Evolutionary conservation across 2,329 filamentous ascomycete genomes (phyloP).

Genomic region (Venturia asperata): DNA sequence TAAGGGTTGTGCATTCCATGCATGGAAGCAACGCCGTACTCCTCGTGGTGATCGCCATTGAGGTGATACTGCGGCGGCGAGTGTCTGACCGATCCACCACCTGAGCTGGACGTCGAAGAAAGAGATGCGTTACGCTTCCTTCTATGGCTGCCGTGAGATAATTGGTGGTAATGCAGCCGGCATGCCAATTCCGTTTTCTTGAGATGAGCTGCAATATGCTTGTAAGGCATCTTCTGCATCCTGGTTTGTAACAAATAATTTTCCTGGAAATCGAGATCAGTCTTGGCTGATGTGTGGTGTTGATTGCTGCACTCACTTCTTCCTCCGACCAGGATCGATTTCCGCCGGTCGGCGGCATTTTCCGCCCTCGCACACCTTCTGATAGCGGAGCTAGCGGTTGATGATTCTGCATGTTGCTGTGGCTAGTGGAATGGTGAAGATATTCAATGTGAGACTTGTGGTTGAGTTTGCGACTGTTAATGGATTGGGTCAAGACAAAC

Average conservation of each 20-base stretch:
- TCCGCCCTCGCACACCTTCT: constrained; percentile 56
- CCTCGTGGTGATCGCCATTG: constrained; percentile 27
- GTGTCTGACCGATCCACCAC: constrained; percentile 22
- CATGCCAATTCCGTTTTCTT: constrained; percentile 86
- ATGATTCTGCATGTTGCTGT: constrained; percentile 10
- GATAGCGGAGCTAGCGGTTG: constrained; percentile 20
- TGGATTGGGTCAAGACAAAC: background rate
- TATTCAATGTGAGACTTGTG: constrained; percentile 15
- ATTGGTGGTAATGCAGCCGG: constrained; percentile 79
- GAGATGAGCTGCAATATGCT: constrained; percentile 76
- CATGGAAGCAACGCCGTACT: constrained; percentile 34
- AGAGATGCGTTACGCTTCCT: constrained; percentile 69
- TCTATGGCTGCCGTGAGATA: constrained; percentile 74
- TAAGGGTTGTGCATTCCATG: constrained; percentile 33
- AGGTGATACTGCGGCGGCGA: constrained; percentile 19
- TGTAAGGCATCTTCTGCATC: constrained; percentile 83
- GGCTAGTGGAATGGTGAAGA: background rate
- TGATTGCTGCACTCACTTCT: constrained; percentile 51
- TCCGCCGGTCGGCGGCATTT: constrained; percentile 62
- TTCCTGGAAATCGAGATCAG: constrained; percentile 49
- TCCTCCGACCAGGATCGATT: constrained; percentile 80
- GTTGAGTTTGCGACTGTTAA: background rate
- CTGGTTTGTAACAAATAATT: constrained; percentile 76
- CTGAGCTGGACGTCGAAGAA: constrained; percentile 46
- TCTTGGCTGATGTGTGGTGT: constrained; percentile 16